phyloP scores from a whole-genome alignment of 371 early-diverging fungal species.

The Batkoa obscura region DNA sequence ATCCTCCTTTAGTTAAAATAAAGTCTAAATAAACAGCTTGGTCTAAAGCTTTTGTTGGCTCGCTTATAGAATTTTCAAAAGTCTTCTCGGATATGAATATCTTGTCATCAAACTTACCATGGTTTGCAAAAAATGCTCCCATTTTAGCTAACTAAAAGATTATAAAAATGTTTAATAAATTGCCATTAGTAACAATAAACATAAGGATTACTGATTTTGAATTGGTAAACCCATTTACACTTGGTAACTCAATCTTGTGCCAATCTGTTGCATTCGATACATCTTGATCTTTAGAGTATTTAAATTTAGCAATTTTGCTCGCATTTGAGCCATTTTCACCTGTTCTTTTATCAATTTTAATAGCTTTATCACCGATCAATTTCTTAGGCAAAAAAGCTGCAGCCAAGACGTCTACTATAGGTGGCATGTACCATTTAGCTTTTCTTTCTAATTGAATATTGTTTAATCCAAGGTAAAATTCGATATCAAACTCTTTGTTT shows the following conservation, averaged over 20 bases:
- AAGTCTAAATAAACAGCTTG: not conserved
- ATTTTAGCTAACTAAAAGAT: not conserved
- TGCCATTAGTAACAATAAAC: not conserved
- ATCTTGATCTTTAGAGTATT: not conserved
- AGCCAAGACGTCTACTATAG: not conserved
- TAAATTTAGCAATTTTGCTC: too few relatives aligned
- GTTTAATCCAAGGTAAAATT: slow-evolving; percentile 20
- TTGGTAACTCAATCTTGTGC: not conserved
- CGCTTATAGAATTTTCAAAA: not conserved
- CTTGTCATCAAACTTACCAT: not conserved
- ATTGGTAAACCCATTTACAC: not conserved
- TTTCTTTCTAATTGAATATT: not conserved
- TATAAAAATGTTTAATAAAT: not conserved
- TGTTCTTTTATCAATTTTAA: not conserved
- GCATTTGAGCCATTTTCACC: too few relatives aligned
- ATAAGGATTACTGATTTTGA: slow-evolving; percentile 1
- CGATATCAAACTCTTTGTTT: slow-evolving; percentile 17
- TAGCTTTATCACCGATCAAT: not conserved
- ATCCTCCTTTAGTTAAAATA: not conserved
- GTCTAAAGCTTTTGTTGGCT: not conserved
- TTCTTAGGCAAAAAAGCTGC: not conserved
- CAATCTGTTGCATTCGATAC: not conserved
- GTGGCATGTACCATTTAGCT: not conserved
- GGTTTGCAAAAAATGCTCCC: not conserved
- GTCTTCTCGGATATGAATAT: too few relatives aligned